phyloP scores from a whole-genome alignment of 768 basidiomycete genomes.

The Suillus subalutaceus region DNA sequence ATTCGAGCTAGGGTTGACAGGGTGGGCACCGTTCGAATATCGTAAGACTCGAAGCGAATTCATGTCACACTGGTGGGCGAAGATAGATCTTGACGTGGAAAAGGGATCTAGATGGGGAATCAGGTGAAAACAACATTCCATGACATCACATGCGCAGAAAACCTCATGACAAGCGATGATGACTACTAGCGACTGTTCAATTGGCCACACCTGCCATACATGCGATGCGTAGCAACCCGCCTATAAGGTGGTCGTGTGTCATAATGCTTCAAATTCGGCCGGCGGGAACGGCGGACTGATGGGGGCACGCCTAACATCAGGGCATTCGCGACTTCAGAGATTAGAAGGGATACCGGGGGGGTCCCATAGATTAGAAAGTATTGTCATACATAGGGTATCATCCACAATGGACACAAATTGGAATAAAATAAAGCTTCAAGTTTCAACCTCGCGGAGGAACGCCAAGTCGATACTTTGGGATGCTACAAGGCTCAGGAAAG shows the following conservation, averaged over 20 bases:
- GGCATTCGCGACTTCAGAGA: no score
- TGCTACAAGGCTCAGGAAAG: not conserved
- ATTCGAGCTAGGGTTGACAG: not conserved
- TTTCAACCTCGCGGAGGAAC: not conserved
- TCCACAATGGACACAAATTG: no score
- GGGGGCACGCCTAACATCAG: no score
- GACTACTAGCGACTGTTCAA: not conserved
- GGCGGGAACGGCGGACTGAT: no score
- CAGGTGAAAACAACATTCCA: not conserved
- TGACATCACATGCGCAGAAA: not conserved
- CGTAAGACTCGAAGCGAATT: not conserved
- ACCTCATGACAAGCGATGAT: not conserved
- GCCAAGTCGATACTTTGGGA: no score
- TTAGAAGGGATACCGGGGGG: no score
- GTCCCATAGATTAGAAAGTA: no score
- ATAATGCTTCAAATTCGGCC: not conserved
- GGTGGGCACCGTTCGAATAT: not conserved
- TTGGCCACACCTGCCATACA: not conserved
- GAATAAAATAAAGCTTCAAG: not conserved
- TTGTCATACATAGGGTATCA: no score
- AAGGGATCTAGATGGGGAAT: not conserved
- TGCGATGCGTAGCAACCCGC: not conserved
- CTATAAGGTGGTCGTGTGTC: not conserved
- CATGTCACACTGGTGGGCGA: not conserved
- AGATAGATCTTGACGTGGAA: not conserved